Percentiles rank a stretch among this genome's conserved stretches.
These are phyloP conservation scores for Santalum album DNA, from an alignment of 164 flowering plant species.

Conservation along the genomic window DNA sequence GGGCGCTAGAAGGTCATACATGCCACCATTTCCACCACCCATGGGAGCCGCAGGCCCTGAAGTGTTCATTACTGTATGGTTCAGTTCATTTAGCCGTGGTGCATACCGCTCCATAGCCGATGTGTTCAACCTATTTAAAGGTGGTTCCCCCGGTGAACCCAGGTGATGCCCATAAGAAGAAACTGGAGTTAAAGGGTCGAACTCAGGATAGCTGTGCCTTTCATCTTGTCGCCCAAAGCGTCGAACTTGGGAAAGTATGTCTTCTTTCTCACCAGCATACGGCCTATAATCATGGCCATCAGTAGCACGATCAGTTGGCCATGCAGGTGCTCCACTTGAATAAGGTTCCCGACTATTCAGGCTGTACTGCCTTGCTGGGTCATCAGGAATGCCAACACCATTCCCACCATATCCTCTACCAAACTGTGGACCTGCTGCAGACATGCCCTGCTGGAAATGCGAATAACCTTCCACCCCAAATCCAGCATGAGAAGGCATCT, in stretches of 20 bases:
- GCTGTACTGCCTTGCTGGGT: conserved; percentile 17
- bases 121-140: conserved; percentile 20
- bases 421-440: conserved; percentile 9
- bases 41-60: conserved; percentile 9
- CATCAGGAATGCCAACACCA: conserved; percentile 11
- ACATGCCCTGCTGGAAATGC: conserved; percentile 4
- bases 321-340: conserved; percentile 3
- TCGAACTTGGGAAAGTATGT: conserved; percentile 16
- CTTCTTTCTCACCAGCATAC: conserved; percentile 10
- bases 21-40: conserved; percentile 6
- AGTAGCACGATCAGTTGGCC: conserved; percentile 8
- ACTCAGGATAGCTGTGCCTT: conserved; percentile 15
- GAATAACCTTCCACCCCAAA: background rate
- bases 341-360: conserved; percentile 9
- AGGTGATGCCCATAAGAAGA: conserved; percentile 16
- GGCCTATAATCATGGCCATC: conserved; percentile 10
- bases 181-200: conserved; percentile 13
- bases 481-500: background rate
- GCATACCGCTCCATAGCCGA: conserved; percentile 43
- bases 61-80: conserved; percentile 20
- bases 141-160: conserved; percentile 10
- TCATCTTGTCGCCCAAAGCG: conserved; percentile 24
- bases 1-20: conserved; percentile 11
- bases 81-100: conserved; percentile 43
- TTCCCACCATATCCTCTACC: conserved; percentile 13